Evolutionary conservation across 2,329 filamentous ascomycete genomes (phyloP).

Genomic region (Aspergillus sp.): DNA sequence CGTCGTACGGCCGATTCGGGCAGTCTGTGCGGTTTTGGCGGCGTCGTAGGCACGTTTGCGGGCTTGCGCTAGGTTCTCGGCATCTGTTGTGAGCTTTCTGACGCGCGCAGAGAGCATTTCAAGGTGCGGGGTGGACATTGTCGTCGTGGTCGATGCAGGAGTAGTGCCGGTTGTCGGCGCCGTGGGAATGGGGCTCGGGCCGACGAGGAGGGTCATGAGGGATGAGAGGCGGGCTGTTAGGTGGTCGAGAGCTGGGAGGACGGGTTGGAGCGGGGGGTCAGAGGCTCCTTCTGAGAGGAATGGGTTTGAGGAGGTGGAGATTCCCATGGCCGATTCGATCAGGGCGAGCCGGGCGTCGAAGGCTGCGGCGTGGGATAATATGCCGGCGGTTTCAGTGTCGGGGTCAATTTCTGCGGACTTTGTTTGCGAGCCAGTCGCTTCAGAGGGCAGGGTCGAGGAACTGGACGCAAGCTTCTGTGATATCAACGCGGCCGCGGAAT

Average conservation of each 20-base stretch:
- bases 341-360: constrained; percentile 81
- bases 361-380: constrained; percentile 79
- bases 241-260: constrained; percentile 79
- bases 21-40: constrained; percentile 47
- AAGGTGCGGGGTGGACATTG: constrained; percentile 43
- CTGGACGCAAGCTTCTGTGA: constrained; percentile 38
- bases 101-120: constrained; percentile 50
- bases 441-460: constrained; percentile 11
- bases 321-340: constrained; percentile 80
- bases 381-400: constrained; percentile 34
- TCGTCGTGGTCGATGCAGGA: constrained; percentile 33
- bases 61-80: constrained; percentile 48
- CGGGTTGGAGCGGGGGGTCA: constrained; percentile 61
- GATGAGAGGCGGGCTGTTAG: constrained; percentile 81
- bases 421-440: constrained; percentile 15
- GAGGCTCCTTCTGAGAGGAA: constrained; percentile 51
- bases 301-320: constrained; percentile 70
- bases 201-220: constrained; percentile 59
- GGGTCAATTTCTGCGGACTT: constrained; percentile 14
- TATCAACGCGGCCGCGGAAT: constrained; percentile 41
- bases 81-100: constrained; percentile 50
- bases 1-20: constrained; percentile 39
- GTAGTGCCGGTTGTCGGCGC: constrained; percentile 26
- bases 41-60: constrained; percentile 49
- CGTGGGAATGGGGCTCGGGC: constrained; percentile 37